Base-by-base conservation (phyloP, 2,329 filamentous ascomycete genomes). In the Fusarium lyarnte region DNA sequence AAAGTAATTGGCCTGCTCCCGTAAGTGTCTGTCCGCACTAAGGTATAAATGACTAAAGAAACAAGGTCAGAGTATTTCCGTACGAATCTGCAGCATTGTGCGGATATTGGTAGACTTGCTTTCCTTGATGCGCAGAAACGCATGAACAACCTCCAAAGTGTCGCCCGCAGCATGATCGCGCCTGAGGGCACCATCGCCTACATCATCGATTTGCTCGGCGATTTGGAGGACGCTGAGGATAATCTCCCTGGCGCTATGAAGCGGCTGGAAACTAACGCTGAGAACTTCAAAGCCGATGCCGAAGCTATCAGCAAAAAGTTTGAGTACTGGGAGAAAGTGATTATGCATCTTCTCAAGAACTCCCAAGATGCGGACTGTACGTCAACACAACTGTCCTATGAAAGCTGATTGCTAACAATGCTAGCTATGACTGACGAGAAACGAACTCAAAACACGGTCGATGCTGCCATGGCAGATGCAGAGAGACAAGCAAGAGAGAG, bases 261-360 rank as follows among this genome's bases (percentile, higher is more conserved):
- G n/a, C 11, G 47, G 11, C 31, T 51, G 47, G n/a, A 51, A 35
- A 25, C 31, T 21, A 51, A 51, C 23, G 47, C 47, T 5, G n/a
- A 51, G n/a, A 35, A 51, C 47, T 51, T 51, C 47, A 51, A 51
- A 25, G 47, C 47, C 7, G 47, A 51, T 33, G 47, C 47, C 12
- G 47, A 51, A 11, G 47, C 47, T 25, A 51, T 51, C 6, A 51
- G 31, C 12, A 51, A 35, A 3, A 51, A 25, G 31, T 51, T 51
- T 35, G 47, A 51, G 12, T 51, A 35, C 17, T 51, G 47, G 47
- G 47, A 51, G 47, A 51, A 3, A 14, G 47, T 51, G 8, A 51
- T 51, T 10, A 51, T 51, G 47, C 47, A 51, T 51, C 29, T 35
- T 8, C 17, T 21, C 8, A 51, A 51, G n/a, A 51, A 21, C n/a